Evolutionary conservation across 441 rosid genomes (phyloP), one percentile per base, ranked within the genome.

Genomic region (Populus hybrid): DNA sequence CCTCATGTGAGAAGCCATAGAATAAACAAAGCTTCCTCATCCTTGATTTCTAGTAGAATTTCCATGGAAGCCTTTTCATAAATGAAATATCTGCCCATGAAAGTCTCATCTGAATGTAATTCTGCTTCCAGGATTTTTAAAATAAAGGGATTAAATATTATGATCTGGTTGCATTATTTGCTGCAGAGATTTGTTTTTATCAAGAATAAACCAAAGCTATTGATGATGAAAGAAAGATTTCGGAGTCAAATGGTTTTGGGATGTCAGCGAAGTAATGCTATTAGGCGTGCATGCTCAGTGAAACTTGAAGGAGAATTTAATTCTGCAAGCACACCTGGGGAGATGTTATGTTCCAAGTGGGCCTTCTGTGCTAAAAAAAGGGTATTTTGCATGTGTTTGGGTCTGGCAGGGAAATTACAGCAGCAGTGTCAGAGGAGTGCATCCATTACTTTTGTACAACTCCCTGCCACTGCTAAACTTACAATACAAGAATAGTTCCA

Each of bases 341-440:
- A 24, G 73, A 64, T 80, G 81, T 80, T 73, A 65, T 76, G 76
- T 69, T 14, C 28, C 63, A 76, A 77, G 85, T 81, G 88, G 87
- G 88, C 77, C 74, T 67, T 69, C 64, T 74, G 80, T 77, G 73
- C 84, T 57, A 68, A 73, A 77, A 80, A 83, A 86, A 77, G 64
- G 77, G 68, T 74, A 78, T 30, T 67, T 79, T 73, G 89, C 86
- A 84, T 87, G 88, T 85, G 90, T 88, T 81, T 10, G 81, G 72
- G 82, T 64, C 84, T 80, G 85, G 57, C 83, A 75, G 76, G 80
- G 80, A 54, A 79, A 78, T 72, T 77, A 79, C 73, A 80, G 74
- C 78, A 72, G 78, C 81, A 75, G 80, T 75, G 75, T 76, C 76
- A 76, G 70, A 70, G 59, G 9, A 20, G 72, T 75, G 77, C 82